These are phyloP conservation scores for Umbelopsis isabellina DNA, from an alignment of 192 early-diverging fungal genomes.

Conservation along the genomic window DNA sequence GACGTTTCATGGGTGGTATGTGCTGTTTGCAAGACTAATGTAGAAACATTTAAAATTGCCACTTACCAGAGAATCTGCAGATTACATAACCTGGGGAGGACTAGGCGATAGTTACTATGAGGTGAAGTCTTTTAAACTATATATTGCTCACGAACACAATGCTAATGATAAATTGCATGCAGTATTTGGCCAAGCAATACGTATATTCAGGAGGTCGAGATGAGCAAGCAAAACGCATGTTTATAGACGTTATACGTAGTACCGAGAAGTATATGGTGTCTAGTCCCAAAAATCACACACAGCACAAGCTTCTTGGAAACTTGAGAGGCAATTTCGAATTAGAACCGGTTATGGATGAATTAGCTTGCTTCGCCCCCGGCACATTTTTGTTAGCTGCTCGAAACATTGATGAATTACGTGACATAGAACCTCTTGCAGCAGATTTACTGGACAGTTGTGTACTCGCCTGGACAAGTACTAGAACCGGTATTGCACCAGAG, in stretches of 20 bases:
- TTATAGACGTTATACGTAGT: slow-evolving; percentile 28
- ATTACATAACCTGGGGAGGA: slow-evolving; percentile 47
- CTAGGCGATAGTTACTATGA: slow-evolving; percentile 65
- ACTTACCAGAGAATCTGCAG: slow-evolving; percentile 24
- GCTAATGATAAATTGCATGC: neutral
- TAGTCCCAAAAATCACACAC: slow-evolving; percentile 11
- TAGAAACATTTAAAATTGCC: neutral
- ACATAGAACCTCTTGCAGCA: slow-evolving; percentile 41
- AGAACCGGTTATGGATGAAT: slow-evolving; percentile 26
- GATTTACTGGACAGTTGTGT: slow-evolving; percentile 52
- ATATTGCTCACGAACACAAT: neutral
- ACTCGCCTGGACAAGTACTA: slow-evolving; percentile 45
- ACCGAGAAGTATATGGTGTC: slow-evolving; percentile 31
- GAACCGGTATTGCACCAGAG: slow-evolving; percentile 59
- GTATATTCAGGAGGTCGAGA: slow-evolving; percentile 45
- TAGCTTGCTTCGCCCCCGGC: slow-evolving; percentile 58
- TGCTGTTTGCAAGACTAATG: neutral
- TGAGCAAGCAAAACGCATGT: slow-evolving; percentile 37
- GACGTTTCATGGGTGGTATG: slow-evolving; percentile 29
- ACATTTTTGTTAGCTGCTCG: slow-evolving; percentile 51
- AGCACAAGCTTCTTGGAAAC: slow-evolving; percentile 19
- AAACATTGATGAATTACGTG: slow-evolving; percentile 39
- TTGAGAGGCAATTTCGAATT: slow-evolving; percentile 7
- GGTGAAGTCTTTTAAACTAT: slow-evolving; percentile 36
- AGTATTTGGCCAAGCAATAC: slow-evolving; percentile 64